Base-by-base conservation (phyloP, 2,329 filamentous ascomycete genomes). In the Fusarium sp. region DNA sequence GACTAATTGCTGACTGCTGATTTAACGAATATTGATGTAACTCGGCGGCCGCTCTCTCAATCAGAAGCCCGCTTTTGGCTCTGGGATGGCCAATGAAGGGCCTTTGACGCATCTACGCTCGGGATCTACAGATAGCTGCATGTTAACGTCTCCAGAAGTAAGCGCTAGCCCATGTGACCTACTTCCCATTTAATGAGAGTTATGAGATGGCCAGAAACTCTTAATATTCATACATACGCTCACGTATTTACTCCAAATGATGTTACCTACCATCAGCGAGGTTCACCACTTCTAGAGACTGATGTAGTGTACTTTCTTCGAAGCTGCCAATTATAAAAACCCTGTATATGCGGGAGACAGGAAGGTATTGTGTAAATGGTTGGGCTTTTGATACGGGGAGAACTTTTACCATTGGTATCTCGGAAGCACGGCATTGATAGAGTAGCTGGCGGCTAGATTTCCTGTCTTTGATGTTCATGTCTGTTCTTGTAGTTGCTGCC, bases 1-100 rank as follows among this genome's bases (percentile, higher is more conserved):
- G 53, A 56, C 53, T 3, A 35, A 56, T 56, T 47, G 44, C 53
- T 56, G 36, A 31, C 25, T 47, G 29, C 22, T 27, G 7, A 20
- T 20, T 35, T 5, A 25, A 12, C 2, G n/a, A 15, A n/a, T 18
- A 11, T 38, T 8, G 13, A 35, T 38, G 49, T 1, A 35, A 53
- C 33, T 0, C 3, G 15, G 50, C 50, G 36, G 50, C 50, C 50
- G 50, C 50, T 14, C 36, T 7, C 0, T 2, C 1, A 2, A 5
- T 12, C 0, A 1, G 3, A 17, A 27, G 7, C 18, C 53, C 39
- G 29, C 53, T 46, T 55, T 42, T 18, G 17, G 27, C 18, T 14
- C 20, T 20, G 1, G 1, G 17, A 44, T 20, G 22, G 20, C 52
- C 27, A 55, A 55, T 55, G 8, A 25, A 9, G 22, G 31, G n/a